Evolutionary conservation across 768 basidiomycete genomes (phyloP).

Genomic region (Trametes villosa): DNA sequence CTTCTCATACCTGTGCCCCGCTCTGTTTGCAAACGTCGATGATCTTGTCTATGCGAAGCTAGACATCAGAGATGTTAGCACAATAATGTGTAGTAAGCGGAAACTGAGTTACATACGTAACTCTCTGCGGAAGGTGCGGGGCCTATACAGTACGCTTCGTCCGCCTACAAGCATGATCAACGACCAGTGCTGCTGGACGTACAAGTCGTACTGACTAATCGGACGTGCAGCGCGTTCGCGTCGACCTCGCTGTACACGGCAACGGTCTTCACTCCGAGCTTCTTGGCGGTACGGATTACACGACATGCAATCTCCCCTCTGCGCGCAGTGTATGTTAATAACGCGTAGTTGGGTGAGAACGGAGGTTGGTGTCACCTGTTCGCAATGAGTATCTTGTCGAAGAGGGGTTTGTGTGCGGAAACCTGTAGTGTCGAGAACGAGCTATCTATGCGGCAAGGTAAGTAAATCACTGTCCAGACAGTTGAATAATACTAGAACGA

Average conservation of each 20-base stretch:
- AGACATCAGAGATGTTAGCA: background rate
- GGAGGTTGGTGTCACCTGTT: slow-evolving; percentile 60
- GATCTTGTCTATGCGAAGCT: slow-evolving; percentile 90
- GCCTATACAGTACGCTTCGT: slow-evolving; percentile 73
- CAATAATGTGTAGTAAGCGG: background rate
- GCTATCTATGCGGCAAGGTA: too few relatives aligned
- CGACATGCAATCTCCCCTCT: slow-evolving; percentile 97
- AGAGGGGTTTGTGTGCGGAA: slow-evolving; percentile 53
- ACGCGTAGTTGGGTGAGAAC: background rate
- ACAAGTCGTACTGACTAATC: slow-evolving; percentile 56
- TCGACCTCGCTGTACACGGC: slow-evolving; percentile 93
- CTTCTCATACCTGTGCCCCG: slow-evolving; percentile 74
- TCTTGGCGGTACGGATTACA: slow-evolving; percentile 87
- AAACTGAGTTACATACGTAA: slow-evolving; percentile 62
- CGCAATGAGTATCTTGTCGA: slow-evolving; percentile 91
- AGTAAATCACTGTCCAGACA: too few relatives aligned
- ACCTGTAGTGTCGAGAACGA: background rate
- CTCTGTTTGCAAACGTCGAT: slow-evolving; percentile 79
- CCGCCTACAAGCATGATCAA: slow-evolving; percentile 43
- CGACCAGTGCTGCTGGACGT: background rate
- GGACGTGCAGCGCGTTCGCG: slow-evolving; percentile 77
- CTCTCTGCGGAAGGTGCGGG: slow-evolving; percentile 88
- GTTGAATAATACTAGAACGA: too few relatives aligned
- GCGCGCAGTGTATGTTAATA: background rate
- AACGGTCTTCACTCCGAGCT: slow-evolving; percentile 88